A percentile compares a stretch with the other conserved stretches of the same genome.
phyloP scores from a whole-genome alignment of 805 yeast genomes.

The Yueomyces sinensis region DNA sequence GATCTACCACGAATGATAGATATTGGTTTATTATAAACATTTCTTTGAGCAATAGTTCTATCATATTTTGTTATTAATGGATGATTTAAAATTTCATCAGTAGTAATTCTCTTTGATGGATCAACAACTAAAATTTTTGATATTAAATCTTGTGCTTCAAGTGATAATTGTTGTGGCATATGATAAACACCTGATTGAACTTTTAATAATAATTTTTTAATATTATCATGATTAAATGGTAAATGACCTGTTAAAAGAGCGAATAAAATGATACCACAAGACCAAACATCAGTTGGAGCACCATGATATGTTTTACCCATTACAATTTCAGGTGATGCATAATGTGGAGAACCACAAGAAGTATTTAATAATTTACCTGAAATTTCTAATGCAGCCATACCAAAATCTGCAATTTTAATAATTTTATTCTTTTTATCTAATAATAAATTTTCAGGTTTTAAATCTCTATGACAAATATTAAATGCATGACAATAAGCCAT shows the following conservation, averaged over 20 bases:
- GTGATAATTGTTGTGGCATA: conserved; percentile 51
- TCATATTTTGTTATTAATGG: conserved; percentile 65
- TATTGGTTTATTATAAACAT: conserved; percentile 1
- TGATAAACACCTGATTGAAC: conserved; percentile 67
- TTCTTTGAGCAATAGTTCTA: conserved; percentile 15
- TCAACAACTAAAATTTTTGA: conserved; percentile 53
- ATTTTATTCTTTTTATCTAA: conserved; percentile 49
- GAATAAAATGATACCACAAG: conserved; percentile 73
- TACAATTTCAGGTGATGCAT: conserved; percentile 81
- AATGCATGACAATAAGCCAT: conserved; percentile 72
- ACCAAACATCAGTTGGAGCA: conserved; percentile 79
- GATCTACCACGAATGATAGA: conserved; percentile 12
- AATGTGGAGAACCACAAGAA: conserved; percentile 80
- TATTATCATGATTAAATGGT: conserved; percentile 76
- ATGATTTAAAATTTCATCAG: conserved; percentile 55
- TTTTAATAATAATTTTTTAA: conserved; percentile 53
- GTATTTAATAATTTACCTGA: conserved; percentile 61
- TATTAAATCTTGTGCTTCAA: conserved; percentile 57
- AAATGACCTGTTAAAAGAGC: conserved; percentile 70
- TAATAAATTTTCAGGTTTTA: conserved; percentile 69
- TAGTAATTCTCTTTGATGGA: conserved; percentile 59
- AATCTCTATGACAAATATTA: conserved; percentile 71
- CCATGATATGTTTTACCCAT: conserved; percentile 71
- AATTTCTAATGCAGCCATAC: conserved; percentile 78
- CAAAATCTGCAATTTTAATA: conserved; percentile 75